Evolutionary conservation across 306 rosid genomes (phyloP).

Genomic region (Psophocarpus tetragonolobus): DNA sequence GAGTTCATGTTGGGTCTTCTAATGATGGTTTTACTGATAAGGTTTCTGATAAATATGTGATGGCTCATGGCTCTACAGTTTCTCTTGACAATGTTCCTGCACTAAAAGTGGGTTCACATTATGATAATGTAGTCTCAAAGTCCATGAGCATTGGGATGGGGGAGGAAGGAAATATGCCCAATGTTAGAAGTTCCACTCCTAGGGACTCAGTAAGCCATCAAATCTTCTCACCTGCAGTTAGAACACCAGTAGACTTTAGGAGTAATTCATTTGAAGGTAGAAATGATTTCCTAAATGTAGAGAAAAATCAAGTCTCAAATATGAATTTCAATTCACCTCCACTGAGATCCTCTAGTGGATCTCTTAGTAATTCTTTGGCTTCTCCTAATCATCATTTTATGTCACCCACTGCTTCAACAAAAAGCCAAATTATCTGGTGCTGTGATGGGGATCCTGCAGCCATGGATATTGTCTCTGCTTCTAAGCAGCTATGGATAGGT

Average conservation of each 20-base stretch:
- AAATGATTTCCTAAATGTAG: conserved; percentile 49
- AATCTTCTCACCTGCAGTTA: conserved; percentile 61
- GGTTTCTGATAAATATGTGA: conserved; percentile 46
- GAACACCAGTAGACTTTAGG: conserved; percentile 55
- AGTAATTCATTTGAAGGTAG: conserved; percentile 71
- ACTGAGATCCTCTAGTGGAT: conserved; percentile 67
- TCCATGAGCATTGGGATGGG: conserved; percentile 51
- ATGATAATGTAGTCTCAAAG: conserved; percentile 60
- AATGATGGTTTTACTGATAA: conserved; percentile 47
- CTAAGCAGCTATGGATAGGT: conserved; percentile 93
- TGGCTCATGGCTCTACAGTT: conserved; percentile 40
- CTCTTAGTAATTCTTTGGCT: conserved; percentile 48
- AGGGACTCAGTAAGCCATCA: conserved; percentile 62
- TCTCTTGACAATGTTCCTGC: conserved; percentile 46
- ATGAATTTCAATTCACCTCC: conserved; percentile 58
- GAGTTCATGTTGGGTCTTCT: conserved; percentile 42
- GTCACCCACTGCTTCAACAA: conserved; percentile 50
- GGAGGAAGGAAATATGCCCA: conserved; percentile 57
- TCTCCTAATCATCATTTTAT: conserved; percentile 65
- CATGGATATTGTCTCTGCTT: conserved; percentile 83
- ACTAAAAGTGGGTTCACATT: conserved; percentile 48
- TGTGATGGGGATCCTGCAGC: conserved; percentile 87
- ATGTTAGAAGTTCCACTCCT: conserved; percentile 56
- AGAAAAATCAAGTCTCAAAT: conserved; percentile 58
- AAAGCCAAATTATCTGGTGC: conserved; percentile 62